Base-by-base conservation (phyloP, 352 stramenopile genomes). In the Nothophytophthora sp. region DNA sequence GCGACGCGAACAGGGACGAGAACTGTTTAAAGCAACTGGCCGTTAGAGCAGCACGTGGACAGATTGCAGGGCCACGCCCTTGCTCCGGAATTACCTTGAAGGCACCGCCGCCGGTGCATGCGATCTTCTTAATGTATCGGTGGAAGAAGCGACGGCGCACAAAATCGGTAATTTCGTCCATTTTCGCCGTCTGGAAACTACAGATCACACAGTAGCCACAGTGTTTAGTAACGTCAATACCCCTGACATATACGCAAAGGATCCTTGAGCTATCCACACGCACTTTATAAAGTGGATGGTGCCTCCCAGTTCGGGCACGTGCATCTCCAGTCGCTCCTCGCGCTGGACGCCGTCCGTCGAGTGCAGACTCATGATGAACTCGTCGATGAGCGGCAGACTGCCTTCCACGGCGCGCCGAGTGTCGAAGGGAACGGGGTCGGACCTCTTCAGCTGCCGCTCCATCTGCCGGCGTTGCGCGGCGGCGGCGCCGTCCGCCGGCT, bases 271-370 rank as follows among this genome's bases (percentile, higher is more conserved):
- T 18, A 22, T 15, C 8, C 19, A 10, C 7, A 67, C 63, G 39
- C 25, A 84, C 73, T 66, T 79, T 44, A 73, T 84, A 61, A 99
- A 99, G 65, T 99, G 96, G 36, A 99, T 90, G 44, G 86, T 95
- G n/a, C 95, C 95, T 19, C 87, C 88, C 16, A 86, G 54, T 11
- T 73, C 58, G 2, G 98, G 73, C 40, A 92, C 73, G 22, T 81
- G 54, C 36, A 96, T 76, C 54, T 86, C 44, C 44, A 85, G 67
- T 27, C 67, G 62, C 70, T 90, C 64, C 43, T 86, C 68, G 41
- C 81, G 62, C 38, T 82, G 67, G 51, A 67, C 62, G 32, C 70
- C 67, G 53, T 88, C 72, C 16, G 37, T 56, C 10, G 60, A 59
- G 37, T 73, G 53, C n/a, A 82, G 54, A 41, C 37, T 62, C 55